Evolutionary conservation across 2,329 filamentous ascomycete species (phyloP), one percentile per base, ranked within the genome.

Genomic region (Phaeosphaeria sp.): DNA sequence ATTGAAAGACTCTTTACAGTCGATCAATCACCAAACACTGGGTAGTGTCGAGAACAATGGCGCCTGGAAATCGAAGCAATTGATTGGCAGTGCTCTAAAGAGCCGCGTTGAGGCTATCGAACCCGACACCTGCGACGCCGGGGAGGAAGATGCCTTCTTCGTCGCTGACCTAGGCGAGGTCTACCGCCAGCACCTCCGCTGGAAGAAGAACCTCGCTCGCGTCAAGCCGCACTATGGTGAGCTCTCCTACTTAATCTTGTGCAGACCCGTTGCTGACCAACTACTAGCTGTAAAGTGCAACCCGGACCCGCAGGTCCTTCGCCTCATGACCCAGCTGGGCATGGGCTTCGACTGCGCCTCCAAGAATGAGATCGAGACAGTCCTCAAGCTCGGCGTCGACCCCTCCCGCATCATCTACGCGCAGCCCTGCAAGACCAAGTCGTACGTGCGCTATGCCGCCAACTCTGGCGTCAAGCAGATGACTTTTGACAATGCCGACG

Each of bases 361-460:
- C 80, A 98, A 98, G 86, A 86, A 89, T 65, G 95, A 99, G 82
- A 97, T 99, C 70, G 93, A 99, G 78, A 89, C 93, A 78, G 91
- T 97, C 61, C 84, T 98, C 53, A 84, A 86, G 73, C 86, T 93
- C 77, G 93, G 93, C 69, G 86, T 96, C 66, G 89, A 91, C 74
- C 91, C 95, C 13, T 87, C 89, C 66, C 93, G 94, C 78, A 96
- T 99, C 83, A 97, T 99, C 81, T 99, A 98, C 76, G 95, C 95
- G 49, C 95, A 99, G 82, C 95, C 95, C 55, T 98, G 95, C 91
- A 99, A 99, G 88, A 99, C 95, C 73, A 96, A 95, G 82, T 97
- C 94, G 48, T 98, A 97, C 79, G 86, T 99, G 62, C 92, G 93
- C 74, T 96, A 93, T 74, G 95, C 96, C 64, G 88, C 91, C 73